These are phyloP conservation scores for Colletotrichum scovillei DNA, from an alignment of 2,329 filamentous ascomycete genomes.

Conservation along the genomic window DNA sequence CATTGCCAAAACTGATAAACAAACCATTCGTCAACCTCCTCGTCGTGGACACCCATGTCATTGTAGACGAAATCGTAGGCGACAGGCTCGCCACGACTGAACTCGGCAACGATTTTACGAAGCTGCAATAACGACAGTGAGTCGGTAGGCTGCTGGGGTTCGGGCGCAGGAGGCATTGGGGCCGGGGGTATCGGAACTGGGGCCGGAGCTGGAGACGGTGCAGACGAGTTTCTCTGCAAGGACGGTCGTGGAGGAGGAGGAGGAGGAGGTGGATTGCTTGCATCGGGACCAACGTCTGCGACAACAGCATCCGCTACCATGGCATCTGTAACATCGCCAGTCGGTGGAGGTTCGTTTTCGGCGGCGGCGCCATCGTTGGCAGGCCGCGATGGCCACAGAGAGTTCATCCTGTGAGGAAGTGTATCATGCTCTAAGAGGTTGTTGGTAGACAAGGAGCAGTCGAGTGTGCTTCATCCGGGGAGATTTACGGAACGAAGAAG, in stretches of 20 bases:
- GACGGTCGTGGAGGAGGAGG: slow-evolving; percentile 44
- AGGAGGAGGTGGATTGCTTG: slow-evolving; percentile 50
- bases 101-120: slow-evolving; percentile 77
- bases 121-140: slow-evolving; percentile 82
- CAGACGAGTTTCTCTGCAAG: slow-evolving; percentile 43
- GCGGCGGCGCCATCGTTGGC: slow-evolving; percentile 46
- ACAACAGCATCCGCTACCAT: slow-evolving; percentile 56
- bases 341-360: slow-evolving; percentile 36
- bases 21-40: slow-evolving; percentile 98
- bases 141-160: slow-evolving; percentile 64
- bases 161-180: slow-evolving; percentile 38
- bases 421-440: slow-evolving; percentile 22
- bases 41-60: slow-evolving; percentile 79
- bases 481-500: neutral
- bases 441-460: neutral
- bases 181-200: slow-evolving; percentile 38
- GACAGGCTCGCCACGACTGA: slow-evolving; percentile 74
- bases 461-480: neutral
- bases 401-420: slow-evolving; percentile 53
- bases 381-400: slow-evolving; percentile 53
- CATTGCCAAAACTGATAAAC: slow-evolving; percentile 90
- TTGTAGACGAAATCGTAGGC: slow-evolving; percentile 89
- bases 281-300: slow-evolving; percentile 48
- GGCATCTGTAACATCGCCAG: slow-evolving; percentile 55
- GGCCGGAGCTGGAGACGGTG: slow-evolving; percentile 30